Evolutionary conservation across 1,284 basidiomycete genomes (phyloP), one percentile per base, ranked within the genome.

Genomic region (Irpex sp.): DNA sequence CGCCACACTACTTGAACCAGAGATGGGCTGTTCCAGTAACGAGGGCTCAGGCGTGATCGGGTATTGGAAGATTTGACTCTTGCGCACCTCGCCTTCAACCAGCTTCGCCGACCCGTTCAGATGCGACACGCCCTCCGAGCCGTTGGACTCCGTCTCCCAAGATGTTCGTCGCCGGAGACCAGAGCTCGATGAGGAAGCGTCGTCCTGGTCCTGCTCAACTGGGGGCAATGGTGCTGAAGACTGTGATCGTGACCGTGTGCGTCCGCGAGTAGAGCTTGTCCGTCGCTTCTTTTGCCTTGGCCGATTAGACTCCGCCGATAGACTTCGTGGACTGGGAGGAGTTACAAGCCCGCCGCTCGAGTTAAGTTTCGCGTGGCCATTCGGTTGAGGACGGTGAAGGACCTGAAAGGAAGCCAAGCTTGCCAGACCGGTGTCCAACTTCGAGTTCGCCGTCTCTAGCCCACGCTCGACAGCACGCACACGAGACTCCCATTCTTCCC

Each of bases 401-500:
- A 78, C 70, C 34, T 78, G 77, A 54, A 76, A 69, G 56, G 70
- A 65, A 40, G 74, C 72, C 3, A 81, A 65, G 4, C 76, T 76
- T 19, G 79, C 78, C 2, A 88, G 72, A 0, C 83, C 79, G 0
- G 76, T 75, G 65, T 82, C 85, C 15, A 85, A 75, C 68, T 78
- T 81, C 52, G 75, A 73, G 2, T 76, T 72, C 11, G 76, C 71
- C 56, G 65, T 70, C 40, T 73, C 75, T 40, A 84, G 62, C 2
- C 76, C 75, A n/a, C 77, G 71, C 67, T 84, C 82, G n/a, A 81
- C 63, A 15, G 71, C 69, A n/a, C 74, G 74, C 38, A 79, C 73
- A 13, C 77, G 76, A 34, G 55, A 74, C 81, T 97, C 96, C 91
- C 93, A 96, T 66, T 96, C 93, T 47, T 91, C 86, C 44, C 91